These are phyloP conservation scores for Penicillium sp. DNA, from an alignment of 2,329 filamentous ascomycete genomes.

Conservation along the genomic window DNA sequence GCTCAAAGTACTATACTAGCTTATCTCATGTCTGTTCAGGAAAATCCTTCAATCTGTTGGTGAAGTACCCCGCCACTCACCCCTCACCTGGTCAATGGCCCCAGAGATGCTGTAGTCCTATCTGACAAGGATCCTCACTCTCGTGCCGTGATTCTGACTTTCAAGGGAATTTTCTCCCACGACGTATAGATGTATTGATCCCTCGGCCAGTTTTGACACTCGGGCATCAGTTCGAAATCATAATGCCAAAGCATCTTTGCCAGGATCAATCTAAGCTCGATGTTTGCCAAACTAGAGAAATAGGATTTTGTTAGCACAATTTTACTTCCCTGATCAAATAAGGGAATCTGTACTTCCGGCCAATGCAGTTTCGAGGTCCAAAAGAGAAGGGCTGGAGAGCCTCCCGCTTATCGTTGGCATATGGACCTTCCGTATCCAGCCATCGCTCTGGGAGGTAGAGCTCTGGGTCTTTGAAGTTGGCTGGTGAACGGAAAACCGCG, in stretches of 20 bases:
- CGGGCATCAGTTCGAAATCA: conserved; percentile 11
- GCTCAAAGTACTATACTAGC: neutral
- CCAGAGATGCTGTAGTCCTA: neutral
- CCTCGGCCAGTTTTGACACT: conserved; percentile 10
- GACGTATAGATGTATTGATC: conserved; percentile 17
- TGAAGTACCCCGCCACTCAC: neutral
- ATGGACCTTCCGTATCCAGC: conserved; percentile 11
- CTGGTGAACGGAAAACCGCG: conserved; percentile 11
- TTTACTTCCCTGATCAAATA: neutral
- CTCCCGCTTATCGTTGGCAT: conserved; percentile 8
- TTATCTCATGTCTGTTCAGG: neutral
- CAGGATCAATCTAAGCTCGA: conserved; percentile 15
- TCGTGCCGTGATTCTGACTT: conserved; percentile 11
- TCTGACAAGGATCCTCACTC: neutral
- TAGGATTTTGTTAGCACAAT: neutral
- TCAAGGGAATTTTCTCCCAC: conserved; percentile 15
- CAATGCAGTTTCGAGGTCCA: conserved; percentile 17
- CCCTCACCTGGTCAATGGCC: neutral
- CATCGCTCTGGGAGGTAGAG: conserved; percentile 14
- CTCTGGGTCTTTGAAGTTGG: conserved; percentile 17
- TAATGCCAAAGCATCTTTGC: conserved; percentile 16
- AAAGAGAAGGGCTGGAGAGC: conserved; percentile 15
- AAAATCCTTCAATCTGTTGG: neutral
- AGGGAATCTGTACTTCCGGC: conserved; percentile 5
- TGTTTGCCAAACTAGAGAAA: conserved; percentile 12